Evolutionary conservation across 768 basidiomycete species (phyloP).

Genomic region (Thelephora aurantiotincta): DNA sequence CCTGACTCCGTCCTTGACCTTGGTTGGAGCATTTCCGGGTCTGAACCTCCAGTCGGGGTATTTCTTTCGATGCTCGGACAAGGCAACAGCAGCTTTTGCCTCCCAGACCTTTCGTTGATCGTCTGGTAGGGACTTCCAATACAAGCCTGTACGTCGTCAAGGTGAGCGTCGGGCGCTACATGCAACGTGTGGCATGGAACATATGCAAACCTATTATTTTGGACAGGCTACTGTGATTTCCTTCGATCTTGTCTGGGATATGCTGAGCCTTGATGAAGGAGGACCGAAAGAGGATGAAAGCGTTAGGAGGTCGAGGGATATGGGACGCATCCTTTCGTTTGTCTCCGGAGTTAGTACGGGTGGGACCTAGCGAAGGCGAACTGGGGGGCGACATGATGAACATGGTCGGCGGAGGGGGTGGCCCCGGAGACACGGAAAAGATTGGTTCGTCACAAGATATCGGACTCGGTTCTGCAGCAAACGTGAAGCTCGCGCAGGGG

Average conservation of each 20-base stretch:
- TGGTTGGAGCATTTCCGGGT: constrained; percentile 37
- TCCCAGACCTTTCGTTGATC: constrained; percentile 67
- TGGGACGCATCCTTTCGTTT: constrained; percentile 58
- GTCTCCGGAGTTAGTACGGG: constrained; percentile 31
- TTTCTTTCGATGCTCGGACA: constrained; percentile 55
- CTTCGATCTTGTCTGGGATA: constrained; percentile 65
- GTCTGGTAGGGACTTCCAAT: constrained; percentile 58
- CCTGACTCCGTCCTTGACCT: constrained; percentile 27
- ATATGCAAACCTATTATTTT: constrained; percentile 57
- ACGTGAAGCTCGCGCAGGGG: constrained; percentile 42
- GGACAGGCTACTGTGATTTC: constrained; percentile 65
- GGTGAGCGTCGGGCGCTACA: neutral
- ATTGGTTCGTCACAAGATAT: constrained; percentile 17
- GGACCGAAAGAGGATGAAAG: constrained; percentile 76
- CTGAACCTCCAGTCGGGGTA: constrained; percentile 80
- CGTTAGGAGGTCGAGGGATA: constrained; percentile 76
- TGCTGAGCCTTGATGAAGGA: constrained; percentile 63
- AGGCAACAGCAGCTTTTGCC: constrained; percentile 53
- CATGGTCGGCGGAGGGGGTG: constrained; percentile 7
- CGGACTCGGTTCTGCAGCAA: constrained; percentile 45
- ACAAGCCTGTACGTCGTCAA: constrained; percentile 32
- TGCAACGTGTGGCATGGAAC: neutral
- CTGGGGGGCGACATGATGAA: constrained; percentile 10
- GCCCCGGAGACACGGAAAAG: constrained; percentile 7
- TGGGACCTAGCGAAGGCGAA: constrained; percentile 17